phyloP scores from a whole-genome alignment of 2,329 filamentous ascomycete genomes.

The Ceratocystiopsis brevicomis region DNA sequence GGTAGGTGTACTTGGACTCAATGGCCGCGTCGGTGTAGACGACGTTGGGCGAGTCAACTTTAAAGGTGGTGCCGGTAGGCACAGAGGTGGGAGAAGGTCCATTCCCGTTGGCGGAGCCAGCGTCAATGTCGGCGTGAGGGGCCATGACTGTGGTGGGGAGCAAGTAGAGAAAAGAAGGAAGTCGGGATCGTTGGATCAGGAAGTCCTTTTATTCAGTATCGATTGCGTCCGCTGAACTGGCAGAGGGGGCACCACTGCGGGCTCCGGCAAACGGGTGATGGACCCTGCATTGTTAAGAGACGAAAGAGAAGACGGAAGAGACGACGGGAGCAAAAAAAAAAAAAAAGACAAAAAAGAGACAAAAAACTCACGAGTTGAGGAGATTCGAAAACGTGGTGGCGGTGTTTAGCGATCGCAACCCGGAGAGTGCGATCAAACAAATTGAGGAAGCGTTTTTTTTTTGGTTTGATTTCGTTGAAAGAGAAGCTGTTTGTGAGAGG shows the following conservation, averaged over 20 bases:
- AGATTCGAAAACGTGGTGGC: conserved; percentile 98
- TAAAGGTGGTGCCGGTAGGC: conserved; percentile 47
- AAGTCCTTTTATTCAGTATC: conserved; percentile 32
- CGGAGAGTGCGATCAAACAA: conserved; percentile 8
- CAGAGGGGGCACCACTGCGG: conserved; percentile 80
- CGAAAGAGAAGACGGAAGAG: not conserved
- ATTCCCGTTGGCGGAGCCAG: conserved; percentile 42
- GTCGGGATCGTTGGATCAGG: not conserved
- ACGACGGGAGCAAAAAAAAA: too few species aligned
- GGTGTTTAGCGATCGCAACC: conserved; percentile 41
- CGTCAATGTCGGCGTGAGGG: conserved; percentile 58
- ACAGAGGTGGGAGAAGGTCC: conserved; percentile 7
- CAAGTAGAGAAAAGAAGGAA: not conserved
- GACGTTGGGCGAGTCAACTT: conserved; percentile 82
- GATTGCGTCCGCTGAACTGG: conserved; percentile 56
- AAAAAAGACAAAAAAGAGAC: not conserved
- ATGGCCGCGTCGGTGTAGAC: conserved; percentile 76
- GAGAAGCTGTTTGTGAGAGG: not conserved
- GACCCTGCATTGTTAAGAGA: conserved; percentile 32
- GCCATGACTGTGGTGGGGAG: conserved; percentile 46
- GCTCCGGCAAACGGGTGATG: conserved; percentile 93
- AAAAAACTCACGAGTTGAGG: conserved; percentile 65
- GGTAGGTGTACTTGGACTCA: conserved; percentile 87
- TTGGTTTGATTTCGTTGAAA: not conserved
- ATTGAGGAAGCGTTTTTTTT: conserved; percentile 1